phyloP scores from a whole-genome alignment of 208 protist species.

The Endotrypanum monterogeii region DNA sequence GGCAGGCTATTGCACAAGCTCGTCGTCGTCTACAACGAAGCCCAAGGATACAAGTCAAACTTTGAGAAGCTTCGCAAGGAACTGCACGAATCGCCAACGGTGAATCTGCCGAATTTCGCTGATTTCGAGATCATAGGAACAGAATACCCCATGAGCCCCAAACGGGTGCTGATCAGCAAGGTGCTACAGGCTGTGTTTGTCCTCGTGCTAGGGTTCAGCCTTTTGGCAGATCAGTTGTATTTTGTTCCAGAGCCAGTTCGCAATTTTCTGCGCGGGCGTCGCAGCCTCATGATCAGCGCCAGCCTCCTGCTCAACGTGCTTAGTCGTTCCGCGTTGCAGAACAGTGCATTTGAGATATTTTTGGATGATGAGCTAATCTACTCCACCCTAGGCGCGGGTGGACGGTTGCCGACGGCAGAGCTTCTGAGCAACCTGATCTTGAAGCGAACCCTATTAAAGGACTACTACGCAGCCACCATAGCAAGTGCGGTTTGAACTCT shows the following conservation, averaged over 20 bases:
- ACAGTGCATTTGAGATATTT: constrained; percentile 74
- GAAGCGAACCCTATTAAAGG: constrained; percentile 37
- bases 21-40: constrained; percentile 29
- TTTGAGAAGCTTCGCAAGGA: constrained; percentile 23
- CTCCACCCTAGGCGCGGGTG: constrained; percentile 40
- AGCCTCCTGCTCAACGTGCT: constrained; percentile 58
- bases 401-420: constrained; percentile 32
- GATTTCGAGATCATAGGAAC: constrained; percentile 14
- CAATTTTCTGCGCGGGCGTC: constrained; percentile 28
- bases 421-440: constrained; percentile 43
- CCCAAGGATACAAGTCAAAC: constrained; percentile 14
- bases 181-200: constrained; percentile 19
- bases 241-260: constrained; percentile 31
- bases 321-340: constrained; percentile 34
- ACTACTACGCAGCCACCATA: constrained; percentile 19
- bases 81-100: constrained; percentile 7
- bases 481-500: neutral
- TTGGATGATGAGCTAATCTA: constrained; percentile 52
- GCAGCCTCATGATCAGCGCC: constrained; percentile 37
- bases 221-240: constrained; percentile 32
- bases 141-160: constrained; percentile 13
- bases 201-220: constrained; percentile 31
- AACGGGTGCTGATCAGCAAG: constrained; percentile 12
- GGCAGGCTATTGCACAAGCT: constrained; percentile 16
- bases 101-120: constrained; percentile 26